These are phyloP conservation scores for Salmacisia buchloeana DNA, from an alignment of 1,284 basidiomycete genomes.

Conservation along the genomic window DNA sequence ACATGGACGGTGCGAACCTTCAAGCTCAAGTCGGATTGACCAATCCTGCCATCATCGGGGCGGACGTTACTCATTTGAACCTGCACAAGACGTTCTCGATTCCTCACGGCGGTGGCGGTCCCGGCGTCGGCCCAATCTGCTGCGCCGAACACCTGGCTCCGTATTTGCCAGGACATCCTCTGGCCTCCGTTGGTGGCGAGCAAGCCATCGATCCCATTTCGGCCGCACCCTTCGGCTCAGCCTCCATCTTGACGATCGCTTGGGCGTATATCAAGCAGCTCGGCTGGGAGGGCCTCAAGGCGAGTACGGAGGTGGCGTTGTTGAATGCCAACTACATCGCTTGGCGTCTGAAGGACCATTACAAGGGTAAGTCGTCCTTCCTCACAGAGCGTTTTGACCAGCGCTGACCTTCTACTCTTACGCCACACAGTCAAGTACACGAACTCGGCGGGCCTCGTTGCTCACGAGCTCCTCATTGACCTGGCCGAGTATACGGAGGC, in stretches of 20 bases:
- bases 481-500: constrained; percentile 83
- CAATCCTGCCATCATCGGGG: constrained; percentile 89
- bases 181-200: constrained; percentile 65
- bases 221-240: constrained; percentile 86
- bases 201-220: constrained; percentile 80
- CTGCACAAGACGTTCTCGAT: constrained; percentile 94
- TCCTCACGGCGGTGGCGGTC: constrained; percentile 95
- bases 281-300: constrained; percentile 77
- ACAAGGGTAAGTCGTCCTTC: constrained; percentile 54
- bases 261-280: constrained; percentile 83
- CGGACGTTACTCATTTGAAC: constrained; percentile 96
- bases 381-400: background rate
- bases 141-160: constrained; percentile 86
- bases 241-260: constrained; percentile 90
- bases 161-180: constrained; percentile 87
- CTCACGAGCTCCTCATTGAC: constrained; percentile 92
- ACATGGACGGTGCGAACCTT: constrained; percentile 88
- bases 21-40: constrained; percentile 94
- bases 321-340: constrained; percentile 98
- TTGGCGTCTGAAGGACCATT: constrained; percentile 73
- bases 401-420: background rate
- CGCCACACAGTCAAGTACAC: constrained; percentile 65
- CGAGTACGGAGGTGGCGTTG: constrained; percentile 78
- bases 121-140: constrained; percentile 91
- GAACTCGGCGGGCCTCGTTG: constrained; percentile 82